A percentile compares a stretch with the other conserved stretches of the same genome.
phyloP scores from a whole-genome alignment of 352 stramenopile genomes.

The Halophytophthora polymorphica region DNA sequence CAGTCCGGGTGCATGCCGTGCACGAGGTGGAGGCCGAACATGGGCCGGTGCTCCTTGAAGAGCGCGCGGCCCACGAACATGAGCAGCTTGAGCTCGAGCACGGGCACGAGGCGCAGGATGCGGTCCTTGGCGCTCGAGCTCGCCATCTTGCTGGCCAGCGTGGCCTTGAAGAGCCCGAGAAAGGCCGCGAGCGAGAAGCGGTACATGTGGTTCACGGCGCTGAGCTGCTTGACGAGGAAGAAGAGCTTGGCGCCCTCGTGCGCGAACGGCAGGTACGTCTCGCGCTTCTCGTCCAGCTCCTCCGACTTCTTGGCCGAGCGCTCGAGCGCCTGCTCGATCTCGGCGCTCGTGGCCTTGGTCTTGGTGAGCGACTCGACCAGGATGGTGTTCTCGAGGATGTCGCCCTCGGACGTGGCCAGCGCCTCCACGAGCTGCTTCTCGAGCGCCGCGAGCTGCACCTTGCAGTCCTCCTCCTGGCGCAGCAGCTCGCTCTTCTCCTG shows the following conservation, averaged over 20 bases:
- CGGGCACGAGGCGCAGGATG: slow-evolving; percentile 79
- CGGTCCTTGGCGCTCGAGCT: slow-evolving; percentile 70
- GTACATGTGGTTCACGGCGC: slow-evolving; percentile 94
- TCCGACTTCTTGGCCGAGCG: slow-evolving; percentile 87
- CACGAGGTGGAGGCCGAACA: slow-evolving; percentile 94
- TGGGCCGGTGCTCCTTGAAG: slow-evolving; percentile 92
- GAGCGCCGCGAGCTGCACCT: slow-evolving; percentile 90
- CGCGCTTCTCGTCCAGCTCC: slow-evolving; percentile 91
- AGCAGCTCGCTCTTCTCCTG: slow-evolving; percentile 91
- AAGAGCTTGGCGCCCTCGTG: slow-evolving; percentile 89
- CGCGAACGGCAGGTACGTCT: slow-evolving; percentile 90
- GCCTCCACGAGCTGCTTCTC: slow-evolving; percentile 93
- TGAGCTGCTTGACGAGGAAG: slow-evolving; percentile 92
- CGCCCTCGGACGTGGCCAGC: slow-evolving; percentile 92
- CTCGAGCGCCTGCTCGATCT: slow-evolving; percentile 90
- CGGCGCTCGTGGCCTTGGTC: slow-evolving; percentile 90
- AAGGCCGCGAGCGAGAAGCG: slow-evolving; percentile 93
- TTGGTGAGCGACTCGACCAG: slow-evolving; percentile 93
- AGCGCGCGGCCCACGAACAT: slow-evolving; percentile 91
- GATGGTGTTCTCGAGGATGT: slow-evolving; percentile 93
- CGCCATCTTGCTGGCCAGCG: slow-evolving; percentile 82
- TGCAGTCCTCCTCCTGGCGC: slow-evolving; percentile 92
- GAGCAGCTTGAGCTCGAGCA: slow-evolving; percentile 87
- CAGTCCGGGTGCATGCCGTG: slow-evolving; percentile 90
- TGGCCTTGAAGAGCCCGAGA: slow-evolving; percentile 82